Evolutionary conservation across 164 flowering plant species (phyloP), one percentile per base, ranked within the genome.

Genomic region (Aristolochia fimbriata): DNA sequence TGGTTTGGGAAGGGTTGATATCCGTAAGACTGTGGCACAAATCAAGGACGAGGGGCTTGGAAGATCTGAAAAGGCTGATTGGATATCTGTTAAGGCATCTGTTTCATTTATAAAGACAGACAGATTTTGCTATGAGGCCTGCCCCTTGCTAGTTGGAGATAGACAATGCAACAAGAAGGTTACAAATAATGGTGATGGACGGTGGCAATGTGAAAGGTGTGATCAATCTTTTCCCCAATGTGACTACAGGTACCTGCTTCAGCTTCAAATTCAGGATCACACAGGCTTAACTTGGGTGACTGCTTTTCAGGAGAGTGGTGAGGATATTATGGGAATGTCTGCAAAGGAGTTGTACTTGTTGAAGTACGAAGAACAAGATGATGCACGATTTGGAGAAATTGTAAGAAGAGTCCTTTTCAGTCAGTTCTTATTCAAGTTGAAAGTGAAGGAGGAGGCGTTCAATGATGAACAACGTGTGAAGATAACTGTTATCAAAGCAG

Each of bases 21-120:
- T 64, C 15, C 79, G 91, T 20, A 94, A 91, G 66, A 79, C 86
- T 27, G 67, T 94, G 51, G 74, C 92, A 31, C 97, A 88, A 61
- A 94, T 94, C 54, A 91, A 91, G 76, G 92, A 87, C 66, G 99
- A 91, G 73, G 80, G 64, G 60, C 75, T 94, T 19, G 99, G 99
- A 41, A 87, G 92, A 57, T 83, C 91, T 15, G 97, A 91, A 69
- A 94, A 91, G 79, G 90, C 99, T 7, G 99, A 94, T 73, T 91
- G 94, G 96, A 88, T 94, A 21, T 81, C 84, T 7, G 83, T 91
- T 14, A 60, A 69, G 70, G 97, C 81, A 0, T 75, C 82, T 24
- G 64, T 88, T 62, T 65, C 82, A 52, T 87, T 75, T 54, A 64
- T 91, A 15, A 91, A 87, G 68, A 55, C 62, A 31, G 99, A 91